Evolutionary conservation across 2,329 filamentous ascomycete genomes (phyloP).

Genomic region (Talaromyces atroroseus): DNA sequence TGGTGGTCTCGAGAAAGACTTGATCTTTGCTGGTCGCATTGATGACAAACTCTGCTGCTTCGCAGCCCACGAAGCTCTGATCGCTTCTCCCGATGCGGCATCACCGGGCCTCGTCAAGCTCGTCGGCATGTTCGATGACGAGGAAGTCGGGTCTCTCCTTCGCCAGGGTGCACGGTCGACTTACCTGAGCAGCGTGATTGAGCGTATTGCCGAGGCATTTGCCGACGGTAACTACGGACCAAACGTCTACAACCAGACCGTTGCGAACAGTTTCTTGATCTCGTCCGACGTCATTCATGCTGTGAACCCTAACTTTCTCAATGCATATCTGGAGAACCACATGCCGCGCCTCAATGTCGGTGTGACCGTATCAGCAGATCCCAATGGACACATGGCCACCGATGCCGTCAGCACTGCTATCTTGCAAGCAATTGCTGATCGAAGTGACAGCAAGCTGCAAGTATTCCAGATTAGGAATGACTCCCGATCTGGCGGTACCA

Average conservation of each 20-base stretch:
- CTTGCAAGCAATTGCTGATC: slow-evolving; percentile 70
- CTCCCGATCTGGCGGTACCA: slow-evolving; percentile 79
- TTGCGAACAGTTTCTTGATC: slow-evolving; percentile 85
- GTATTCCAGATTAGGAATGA: slow-evolving; percentile 95
- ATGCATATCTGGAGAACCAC: slow-evolving; percentile 77
- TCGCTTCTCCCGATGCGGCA: slow-evolving; percentile 56
- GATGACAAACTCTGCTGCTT: slow-evolving; percentile 98
- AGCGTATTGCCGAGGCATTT: slow-evolving; percentile 68
- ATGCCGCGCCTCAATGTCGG: slow-evolving; percentile 84
- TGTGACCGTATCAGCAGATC: slow-evolving; percentile 71
- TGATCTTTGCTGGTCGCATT: slow-evolving; percentile 91
- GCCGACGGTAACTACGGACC: slow-evolving; percentile 42
- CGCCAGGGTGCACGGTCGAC: slow-evolving; percentile 87
- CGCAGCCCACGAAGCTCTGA: slow-evolving; percentile 77
- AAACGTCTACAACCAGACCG: slow-evolving; percentile 69
- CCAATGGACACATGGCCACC: slow-evolving; percentile 94
- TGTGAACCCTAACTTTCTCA: slow-evolving; percentile 88
- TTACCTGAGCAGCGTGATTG: slow-evolving; percentile 74
- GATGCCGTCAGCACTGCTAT: slow-evolving; percentile 80
- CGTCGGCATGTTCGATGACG: slow-evolving; percentile 91
- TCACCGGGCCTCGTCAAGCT: slow-evolving; percentile 68
- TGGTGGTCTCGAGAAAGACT: slow-evolving; percentile 80
- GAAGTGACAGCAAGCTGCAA: slow-evolving; percentile 67
- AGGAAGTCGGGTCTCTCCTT: slow-evolving; percentile 88
- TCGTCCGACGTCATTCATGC: slow-evolving; percentile 92